Evolutionary conservation across 176 grass and related monocot genomes (phyloP).

Genomic region (Aechmea fasciata): DNA sequence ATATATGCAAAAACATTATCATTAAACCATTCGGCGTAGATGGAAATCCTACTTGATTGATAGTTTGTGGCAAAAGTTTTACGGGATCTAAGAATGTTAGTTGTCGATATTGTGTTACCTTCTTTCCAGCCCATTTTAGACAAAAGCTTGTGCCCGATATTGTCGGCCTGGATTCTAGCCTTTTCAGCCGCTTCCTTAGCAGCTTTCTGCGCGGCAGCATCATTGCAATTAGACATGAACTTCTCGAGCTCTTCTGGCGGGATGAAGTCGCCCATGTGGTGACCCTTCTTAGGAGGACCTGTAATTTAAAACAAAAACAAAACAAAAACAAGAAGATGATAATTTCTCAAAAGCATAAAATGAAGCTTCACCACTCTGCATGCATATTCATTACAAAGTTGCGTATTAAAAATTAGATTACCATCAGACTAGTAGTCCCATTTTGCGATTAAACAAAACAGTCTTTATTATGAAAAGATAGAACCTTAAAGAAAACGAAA

Average conservation of each 20-base stretch:
- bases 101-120: conserved; percentile 33
- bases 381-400: too few species aligned
- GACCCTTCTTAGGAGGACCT: conserved; percentile 62
- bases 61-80: not conserved
- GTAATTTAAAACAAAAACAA: conserved; percentile 7
- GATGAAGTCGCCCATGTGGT: conserved; percentile 99
- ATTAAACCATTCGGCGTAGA: too few species aligned
- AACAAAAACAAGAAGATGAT: not conserved
- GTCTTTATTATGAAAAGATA: not conserved
- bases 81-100: not conserved
- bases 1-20: not conserved
- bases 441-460: too few species aligned
- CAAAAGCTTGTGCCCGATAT: conserved; percentile 95
- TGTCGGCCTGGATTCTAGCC: conserved; percentile 97
- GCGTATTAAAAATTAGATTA: too few species aligned
- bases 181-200: conserved; percentile 72
- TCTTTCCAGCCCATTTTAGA: conserved; percentile 99
- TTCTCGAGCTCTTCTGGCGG: conserved; percentile 87
- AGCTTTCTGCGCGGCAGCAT: conserved; percentile 58
- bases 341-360: conserved; percentile 19
- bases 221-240: conserved; percentile 74
- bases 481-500: not conserved
- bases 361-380: not conserved
- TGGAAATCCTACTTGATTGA: too few species aligned
- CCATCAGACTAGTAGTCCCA: too few species aligned